Percentiles rank a stretch among this genome's conserved stretches.
phyloP scores from a whole-genome alignment of 805 yeast species.

The Candida boidinii region DNA sequence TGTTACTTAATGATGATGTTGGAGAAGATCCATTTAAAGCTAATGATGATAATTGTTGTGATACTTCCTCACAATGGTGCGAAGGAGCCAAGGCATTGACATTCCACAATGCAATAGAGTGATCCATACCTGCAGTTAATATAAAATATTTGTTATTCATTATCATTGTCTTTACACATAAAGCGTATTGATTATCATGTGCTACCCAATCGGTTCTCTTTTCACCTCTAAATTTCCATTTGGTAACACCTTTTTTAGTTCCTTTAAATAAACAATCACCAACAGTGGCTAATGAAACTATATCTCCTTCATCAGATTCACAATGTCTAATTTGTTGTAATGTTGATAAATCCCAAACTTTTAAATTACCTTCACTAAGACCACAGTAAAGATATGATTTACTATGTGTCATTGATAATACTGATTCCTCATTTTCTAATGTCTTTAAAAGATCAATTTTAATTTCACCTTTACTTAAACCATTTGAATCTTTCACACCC shows the following conservation, averaged over 20 bases:
- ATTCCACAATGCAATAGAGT: constrained; percentile 69
- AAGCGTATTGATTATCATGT: constrained; percentile 41
- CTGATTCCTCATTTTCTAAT: constrained; percentile 59
- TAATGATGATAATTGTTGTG: no score
- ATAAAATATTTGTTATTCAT: constrained; percentile 34
- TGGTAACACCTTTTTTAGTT: constrained; percentile 39
- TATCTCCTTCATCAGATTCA: constrained; percentile 35
- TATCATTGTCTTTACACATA: constrained; percentile 45
- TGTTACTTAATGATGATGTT: no score
- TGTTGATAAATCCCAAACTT: constrained; percentile 83
- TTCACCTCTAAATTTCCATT: constrained; percentile 42
- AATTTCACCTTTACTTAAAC: constrained; percentile 1
- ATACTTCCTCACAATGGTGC: no score
- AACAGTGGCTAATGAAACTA: constrained; percentile 51
- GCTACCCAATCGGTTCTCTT: constrained; percentile 39
- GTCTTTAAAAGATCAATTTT: constrained; percentile 22
- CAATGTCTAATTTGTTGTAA: constrained; percentile 51
- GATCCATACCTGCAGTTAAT: constrained; percentile 63
- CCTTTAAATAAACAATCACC: constrained; percentile 58
- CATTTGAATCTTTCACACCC: constrained; percentile 32
- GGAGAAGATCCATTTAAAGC: no score
- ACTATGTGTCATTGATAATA: constrained; percentile 57
- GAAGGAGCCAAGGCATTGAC: constrained; percentile 22
- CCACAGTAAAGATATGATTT: constrained; percentile 81
- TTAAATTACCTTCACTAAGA: constrained; percentile 60